Evolutionary conservation across 2,329 filamentous ascomycete species (phyloP).

Genomic region (Didymosphaeria variabile): DNA sequence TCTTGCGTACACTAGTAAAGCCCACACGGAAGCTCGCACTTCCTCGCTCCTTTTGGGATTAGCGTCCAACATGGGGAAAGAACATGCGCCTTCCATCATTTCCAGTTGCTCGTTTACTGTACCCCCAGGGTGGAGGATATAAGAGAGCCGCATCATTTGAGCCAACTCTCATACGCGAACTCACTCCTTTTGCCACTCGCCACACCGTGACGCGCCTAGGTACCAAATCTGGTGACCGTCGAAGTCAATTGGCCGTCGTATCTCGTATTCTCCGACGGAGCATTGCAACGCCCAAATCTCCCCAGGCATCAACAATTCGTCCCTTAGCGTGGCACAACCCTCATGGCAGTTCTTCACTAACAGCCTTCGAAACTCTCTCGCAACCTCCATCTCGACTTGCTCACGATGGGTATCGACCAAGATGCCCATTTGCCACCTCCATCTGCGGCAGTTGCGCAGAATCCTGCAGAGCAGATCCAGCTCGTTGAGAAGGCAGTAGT

Average conservation of each 20-base stretch:
- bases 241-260: slow-evolving; percentile 4
- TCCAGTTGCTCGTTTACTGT: not conserved
- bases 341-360: not conserved
- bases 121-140: not conserved
- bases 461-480: slow-evolving; percentile 24
- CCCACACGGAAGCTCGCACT: slow-evolving; percentile 10
- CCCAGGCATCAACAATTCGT: slow-evolving; percentile 4
- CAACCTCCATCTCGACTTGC: not conserved
- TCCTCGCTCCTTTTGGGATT: slow-evolving; percentile 15
- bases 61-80: not conserved
- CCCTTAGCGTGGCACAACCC: not conserved
- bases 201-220: not conserved
- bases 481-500: slow-evolving; percentile 19
- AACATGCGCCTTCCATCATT: not conserved
- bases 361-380: not conserved
- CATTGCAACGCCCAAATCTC: not conserved
- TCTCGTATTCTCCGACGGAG: slow-evolving; percentile 1
- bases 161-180: not conserved
- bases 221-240: not conserved
- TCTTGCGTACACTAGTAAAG: no score
- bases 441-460: slow-evolving; percentile 20
- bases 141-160: not conserved
- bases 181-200: not conserved
- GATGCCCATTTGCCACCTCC: slow-evolving; percentile 17
- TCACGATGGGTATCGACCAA: slow-evolving; percentile 8